Evolutionary conservation across 208 protist genomes (phyloP).

Genomic region (Trypanosoma vivax): DNA sequence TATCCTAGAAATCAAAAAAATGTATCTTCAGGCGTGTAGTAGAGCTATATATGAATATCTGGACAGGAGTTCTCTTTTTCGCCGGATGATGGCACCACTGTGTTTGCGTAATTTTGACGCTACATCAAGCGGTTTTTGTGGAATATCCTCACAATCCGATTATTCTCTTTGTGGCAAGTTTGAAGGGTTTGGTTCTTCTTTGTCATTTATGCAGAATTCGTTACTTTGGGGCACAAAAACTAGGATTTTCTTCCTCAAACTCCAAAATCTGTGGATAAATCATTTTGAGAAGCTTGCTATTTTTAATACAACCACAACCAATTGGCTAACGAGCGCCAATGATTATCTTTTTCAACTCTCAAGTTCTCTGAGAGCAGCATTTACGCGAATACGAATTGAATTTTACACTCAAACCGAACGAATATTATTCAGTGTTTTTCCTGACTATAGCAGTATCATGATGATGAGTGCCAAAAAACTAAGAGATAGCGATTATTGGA

Average conservation of each 20-base stretch:
- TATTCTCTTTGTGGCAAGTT: background rate
- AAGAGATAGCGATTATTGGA: slow-evolving; percentile 34
- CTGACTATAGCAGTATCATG: slow-evolving; percentile 24
- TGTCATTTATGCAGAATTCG: slow-evolving; percentile 26
- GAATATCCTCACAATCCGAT: background rate
- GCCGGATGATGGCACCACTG: slow-evolving; percentile 55
- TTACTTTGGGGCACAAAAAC: slow-evolving; percentile 48
- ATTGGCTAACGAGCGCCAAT: slow-evolving; percentile 32
- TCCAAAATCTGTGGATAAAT: slow-evolving; percentile 54
- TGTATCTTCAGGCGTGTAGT: slow-evolving; percentile 48
- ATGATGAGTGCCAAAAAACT: slow-evolving; percentile 32
- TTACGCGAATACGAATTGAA: slow-evolving; percentile 75
- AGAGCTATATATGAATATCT: slow-evolving; percentile 79
- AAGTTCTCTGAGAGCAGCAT: slow-evolving; percentile 43
- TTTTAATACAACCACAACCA: slow-evolving; percentile 33
- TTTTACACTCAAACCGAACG: slow-evolving; percentile 77
- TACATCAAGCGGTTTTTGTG: background rate
- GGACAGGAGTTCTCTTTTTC: slow-evolving; percentile 55
- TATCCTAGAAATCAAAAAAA: slow-evolving; percentile 54
- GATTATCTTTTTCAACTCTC: slow-evolving; percentile 51
- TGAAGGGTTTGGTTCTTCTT: slow-evolving; percentile 25
- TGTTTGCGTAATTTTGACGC: slow-evolving; percentile 22
- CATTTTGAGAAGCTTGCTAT: slow-evolving; percentile 45
- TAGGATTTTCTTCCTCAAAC: slow-evolving; percentile 42
- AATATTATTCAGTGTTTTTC: slow-evolving; percentile 56